phyloP scores from a whole-genome alignment of 768 basidiomycete species.

The Rhodotorula diobovata region DNA sequence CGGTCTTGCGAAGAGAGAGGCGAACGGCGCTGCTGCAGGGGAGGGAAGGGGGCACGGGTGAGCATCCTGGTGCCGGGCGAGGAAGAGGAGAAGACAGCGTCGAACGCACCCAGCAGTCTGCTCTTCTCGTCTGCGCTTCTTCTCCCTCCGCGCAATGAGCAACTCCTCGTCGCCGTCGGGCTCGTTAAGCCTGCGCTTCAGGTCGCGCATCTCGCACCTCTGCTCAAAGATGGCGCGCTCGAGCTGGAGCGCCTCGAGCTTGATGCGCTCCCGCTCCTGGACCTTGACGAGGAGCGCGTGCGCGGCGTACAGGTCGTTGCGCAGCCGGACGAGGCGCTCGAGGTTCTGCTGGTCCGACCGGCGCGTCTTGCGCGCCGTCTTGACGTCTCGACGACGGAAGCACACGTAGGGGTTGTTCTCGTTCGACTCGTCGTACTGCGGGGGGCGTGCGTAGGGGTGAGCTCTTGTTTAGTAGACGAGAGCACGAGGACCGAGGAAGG shows the following conservation, averaged over 20 bases:
- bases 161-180: slow-evolving; percentile 50
- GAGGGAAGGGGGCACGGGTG: slow-evolving; percentile 33
- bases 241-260: slow-evolving; percentile 61
- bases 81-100: neutral
- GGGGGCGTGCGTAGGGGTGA: neutral
- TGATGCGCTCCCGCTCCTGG: slow-evolving; percentile 67
- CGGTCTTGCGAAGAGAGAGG: slow-evolving; percentile 54
- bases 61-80: neutral
- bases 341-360: slow-evolving; percentile 82
- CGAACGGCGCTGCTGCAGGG: slow-evolving; percentile 61
- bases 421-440: slow-evolving; percentile 81
- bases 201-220: slow-evolving; percentile 65
- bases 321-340: slow-evolving; percentile 78
- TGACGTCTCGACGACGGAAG: slow-evolving; percentile 90
- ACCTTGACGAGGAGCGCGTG: slow-evolving; percentile 68
- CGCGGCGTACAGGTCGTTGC: slow-evolving; percentile 66
- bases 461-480: neutral
- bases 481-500: slow-evolving; percentile 1
- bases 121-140: slow-evolving; percentile 38
- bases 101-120: slow-evolving; percentile 28
- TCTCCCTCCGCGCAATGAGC: slow-evolving; percentile 42
- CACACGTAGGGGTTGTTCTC: slow-evolving; percentile 88
- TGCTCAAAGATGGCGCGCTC: slow-evolving; percentile 71
- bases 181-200: slow-evolving; percentile 64
- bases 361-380: slow-evolving; percentile 88